phyloP scores from a whole-genome alignment of 345 rosid species.

The Erysimum cheiranthoides region DNA sequence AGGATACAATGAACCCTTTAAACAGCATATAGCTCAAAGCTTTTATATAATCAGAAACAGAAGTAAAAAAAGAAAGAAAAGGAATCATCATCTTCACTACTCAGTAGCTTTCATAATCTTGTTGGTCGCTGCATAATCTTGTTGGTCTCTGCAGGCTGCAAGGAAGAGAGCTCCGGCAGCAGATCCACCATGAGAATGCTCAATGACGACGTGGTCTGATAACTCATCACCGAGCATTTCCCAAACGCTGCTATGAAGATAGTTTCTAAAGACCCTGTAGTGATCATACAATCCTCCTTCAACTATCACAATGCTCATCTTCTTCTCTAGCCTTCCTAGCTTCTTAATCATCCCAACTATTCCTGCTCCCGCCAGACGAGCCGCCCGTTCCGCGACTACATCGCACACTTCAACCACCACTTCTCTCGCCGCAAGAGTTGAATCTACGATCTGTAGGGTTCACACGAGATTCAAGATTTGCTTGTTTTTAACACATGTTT shows the following conservation, averaged over 20 bases:
- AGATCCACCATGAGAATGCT: conserved; percentile 64
- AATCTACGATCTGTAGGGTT: conserved; percentile 51
- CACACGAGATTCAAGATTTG: neutral
- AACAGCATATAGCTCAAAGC: too few species aligned
- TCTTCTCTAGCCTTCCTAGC: conserved; percentile 59
- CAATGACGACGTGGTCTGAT: conserved; percentile 57
- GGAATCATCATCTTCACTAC: neutral
- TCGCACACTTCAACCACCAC: conserved; percentile 68
- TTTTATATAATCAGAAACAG: too few species aligned
- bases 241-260: conserved; percentile 68
- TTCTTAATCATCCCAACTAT: conserved; percentile 73
- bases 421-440: conserved; percentile 55
- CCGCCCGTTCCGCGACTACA: conserved; percentile 67
- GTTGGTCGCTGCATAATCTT: conserved; percentile 17
- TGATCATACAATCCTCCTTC: conserved; percentile 77
- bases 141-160: conserved; percentile 45
- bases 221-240: conserved; percentile 72
- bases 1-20: conserved; percentile 51
- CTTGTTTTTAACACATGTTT: neutral
- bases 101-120: conserved; percentile 7
- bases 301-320: conserved; percentile 57
- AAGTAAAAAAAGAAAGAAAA: too few species aligned
- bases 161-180: conserved; percentile 66
- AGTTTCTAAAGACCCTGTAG: conserved; percentile 64
- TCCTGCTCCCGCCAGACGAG: conserved; percentile 68